Percentiles rank a stretch among this genome's conserved stretches.
These are phyloP conservation scores for Lagenidium sp. DNA, from an alignment of 352 stramenopile genomes.

Conservation along the genomic window DNA sequence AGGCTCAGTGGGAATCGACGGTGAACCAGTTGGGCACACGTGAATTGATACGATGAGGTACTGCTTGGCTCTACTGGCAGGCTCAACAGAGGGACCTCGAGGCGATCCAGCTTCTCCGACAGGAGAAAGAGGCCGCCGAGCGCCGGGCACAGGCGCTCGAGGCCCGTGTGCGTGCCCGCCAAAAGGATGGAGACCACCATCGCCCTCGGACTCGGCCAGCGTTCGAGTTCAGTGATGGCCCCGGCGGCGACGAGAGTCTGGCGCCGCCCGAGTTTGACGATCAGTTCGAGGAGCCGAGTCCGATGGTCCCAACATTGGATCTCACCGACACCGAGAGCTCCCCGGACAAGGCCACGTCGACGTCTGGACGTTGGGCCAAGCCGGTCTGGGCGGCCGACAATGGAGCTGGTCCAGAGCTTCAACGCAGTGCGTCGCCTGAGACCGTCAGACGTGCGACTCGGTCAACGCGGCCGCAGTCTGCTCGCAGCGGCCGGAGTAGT, in stretches of 20 bases:
- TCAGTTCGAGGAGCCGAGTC: too few relatives aligned
- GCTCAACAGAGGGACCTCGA: constrained; percentile 27
- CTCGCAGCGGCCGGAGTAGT: background rate
- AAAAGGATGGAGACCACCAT: background rate
- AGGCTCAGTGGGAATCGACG: too few relatives aligned
- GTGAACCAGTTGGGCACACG: too few relatives aligned
- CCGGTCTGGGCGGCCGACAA: background rate
- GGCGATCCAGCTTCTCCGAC: constrained; percentile 21
- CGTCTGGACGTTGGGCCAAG: too few relatives aligned
- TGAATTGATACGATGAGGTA: background rate
- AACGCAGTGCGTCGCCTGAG: constrained; percentile 13
- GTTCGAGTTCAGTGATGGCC: constrained; percentile 9
- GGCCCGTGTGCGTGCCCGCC: constrained; percentile 10
- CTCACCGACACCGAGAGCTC: too few relatives aligned
- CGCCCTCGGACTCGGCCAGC: constrained; percentile 1
- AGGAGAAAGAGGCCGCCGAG: constrained; percentile 24
- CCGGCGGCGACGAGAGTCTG: constrained; percentile 7
- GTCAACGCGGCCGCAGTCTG: background rate
- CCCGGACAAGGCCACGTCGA: too few relatives aligned
- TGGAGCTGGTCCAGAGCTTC: background rate
- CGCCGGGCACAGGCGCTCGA: constrained; percentile 19
- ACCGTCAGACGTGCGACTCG: constrained; percentile 8
- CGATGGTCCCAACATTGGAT: too few relatives aligned
- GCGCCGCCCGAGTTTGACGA: too few relatives aligned
- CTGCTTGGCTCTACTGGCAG: too few relatives aligned